These are phyloP conservation scores for Tausonia pullulans DNA, from an alignment of 1,284 basidiomycete species.

Conservation along the genomic window DNA sequence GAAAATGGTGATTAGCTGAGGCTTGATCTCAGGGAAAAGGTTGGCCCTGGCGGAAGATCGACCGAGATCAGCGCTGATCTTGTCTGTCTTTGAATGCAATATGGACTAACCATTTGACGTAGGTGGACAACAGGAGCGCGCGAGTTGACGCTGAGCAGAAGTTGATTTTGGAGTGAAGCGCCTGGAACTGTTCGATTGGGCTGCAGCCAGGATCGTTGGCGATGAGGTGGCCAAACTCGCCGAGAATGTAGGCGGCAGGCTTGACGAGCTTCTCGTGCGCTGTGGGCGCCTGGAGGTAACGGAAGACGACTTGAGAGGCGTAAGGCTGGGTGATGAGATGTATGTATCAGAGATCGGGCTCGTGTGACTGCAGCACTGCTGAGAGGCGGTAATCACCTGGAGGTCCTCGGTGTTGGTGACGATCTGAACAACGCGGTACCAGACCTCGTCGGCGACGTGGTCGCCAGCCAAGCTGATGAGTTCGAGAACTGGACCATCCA, in stretches of 20 bases:
- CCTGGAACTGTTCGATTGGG: constrained; percentile 88
- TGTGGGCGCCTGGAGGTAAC: constrained; percentile 75
- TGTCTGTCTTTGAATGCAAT: neutral
- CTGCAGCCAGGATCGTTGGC: constrained; percentile 89
- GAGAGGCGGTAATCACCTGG: constrained; percentile 4
- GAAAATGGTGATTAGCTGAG: constrained; percentile 85
- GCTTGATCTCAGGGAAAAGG: constrained; percentile 96
- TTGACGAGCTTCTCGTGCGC: constrained; percentile 96
- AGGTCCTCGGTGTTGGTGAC: constrained; percentile 97
- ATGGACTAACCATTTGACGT: constrained; percentile 73
- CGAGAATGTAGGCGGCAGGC: constrained; percentile 91
- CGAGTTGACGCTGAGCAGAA: constrained; percentile 87
- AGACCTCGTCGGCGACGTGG: constrained; percentile 96
- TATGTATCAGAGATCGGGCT: neutral
- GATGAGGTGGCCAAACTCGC: constrained; percentile 87
- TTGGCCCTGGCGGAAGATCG: constrained; percentile 49
- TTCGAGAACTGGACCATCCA: constrained; percentile 48
- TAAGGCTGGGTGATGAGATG: constrained; percentile 52
- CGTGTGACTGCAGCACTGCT: constrained; percentile 11
- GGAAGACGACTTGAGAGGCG: constrained; percentile 86
- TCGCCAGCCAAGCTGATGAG: constrained; percentile 94
- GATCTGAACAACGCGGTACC: constrained; percentile 97
- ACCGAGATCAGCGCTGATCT: neutral
- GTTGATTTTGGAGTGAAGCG: constrained; percentile 89
- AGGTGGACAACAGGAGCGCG: constrained; percentile 86